Evolutionary conservation across 129 eudicot genomes (phyloP), one percentile per base, ranked within the genome.

Genomic region (Cynara cardunculus): DNA sequence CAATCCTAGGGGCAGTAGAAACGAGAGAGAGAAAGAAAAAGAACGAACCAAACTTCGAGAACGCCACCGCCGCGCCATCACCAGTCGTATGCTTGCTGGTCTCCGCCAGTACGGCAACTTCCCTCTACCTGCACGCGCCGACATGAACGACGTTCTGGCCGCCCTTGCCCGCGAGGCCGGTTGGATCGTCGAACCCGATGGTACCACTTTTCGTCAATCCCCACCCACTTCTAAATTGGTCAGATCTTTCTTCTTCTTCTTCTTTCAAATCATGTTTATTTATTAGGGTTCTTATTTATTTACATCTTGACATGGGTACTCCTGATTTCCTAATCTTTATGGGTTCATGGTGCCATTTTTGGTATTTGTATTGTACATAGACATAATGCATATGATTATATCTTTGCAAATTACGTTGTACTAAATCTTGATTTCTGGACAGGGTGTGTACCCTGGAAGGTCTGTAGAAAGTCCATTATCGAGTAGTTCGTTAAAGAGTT

Each of bases 51-150:
- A 90, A 79, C 89, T 88, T 0, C 83, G 96, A 9, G 92, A 90
- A 81, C 89, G 92, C 66, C 96, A 90, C 85, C 92, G 96, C 46
- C 88, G 92, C 4, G 90, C 96, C 78, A 90, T 90, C 75, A 90
- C 92, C 44, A 88, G 92, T 80, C 86, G 92, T 3, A 90, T 90
- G 92, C 85, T 90, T 3, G 88, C 90, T 44, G 96, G 96, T 1
- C 90, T 90, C 75, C 92, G 96, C 7, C 90, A 88, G 84, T 85
- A 90, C 84, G 96, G 96, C 2, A 88, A 90, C 74, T 90, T 86
- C 73, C 89, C 88, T 0, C 84, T 90, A 61, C 90, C 92, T 5
- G 92, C 90, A 3, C 87, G 95, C 12, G 95, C 95, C 24, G 95
- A 90, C 72, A 90, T 90, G 92, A 90, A 90, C 64, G 92, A 90